Percentiles rank a stretch among this genome's conserved stretches.
Evolutionary conservation across 1,139 yeast genomes (phyloP).

Genomic region (Candida buenavistaensis): DNA sequence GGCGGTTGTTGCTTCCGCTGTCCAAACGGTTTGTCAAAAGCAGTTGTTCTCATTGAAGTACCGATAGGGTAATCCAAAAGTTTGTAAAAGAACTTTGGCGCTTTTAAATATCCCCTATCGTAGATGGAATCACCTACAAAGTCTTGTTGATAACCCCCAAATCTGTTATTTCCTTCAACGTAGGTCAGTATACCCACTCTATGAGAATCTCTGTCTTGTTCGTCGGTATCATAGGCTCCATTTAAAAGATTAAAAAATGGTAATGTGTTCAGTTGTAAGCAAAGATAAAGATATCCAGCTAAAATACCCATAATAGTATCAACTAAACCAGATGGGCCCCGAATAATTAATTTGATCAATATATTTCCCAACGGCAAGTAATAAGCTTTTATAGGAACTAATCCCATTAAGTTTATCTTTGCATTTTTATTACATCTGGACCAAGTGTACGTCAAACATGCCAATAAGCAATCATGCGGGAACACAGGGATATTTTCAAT

Average conservation of each 20-base stretch:
- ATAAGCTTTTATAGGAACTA: slow-evolving; percentile 59
- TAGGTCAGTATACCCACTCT: slow-evolving; percentile 31
- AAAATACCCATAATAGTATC: slow-evolving; percentile 49
- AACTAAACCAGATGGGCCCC: slow-evolving; percentile 39
- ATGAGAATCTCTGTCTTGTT: slow-evolving; percentile 21
- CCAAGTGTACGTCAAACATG: slow-evolving; percentile 62
- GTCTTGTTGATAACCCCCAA: slow-evolving; percentile 16
- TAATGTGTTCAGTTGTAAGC: slow-evolving; percentile 55
- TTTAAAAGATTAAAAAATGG: slow-evolving; percentile 44
- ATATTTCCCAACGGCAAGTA: slow-evolving; percentile 57
- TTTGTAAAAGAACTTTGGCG: slow-evolving; percentile 39
- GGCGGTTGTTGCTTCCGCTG: neutral
- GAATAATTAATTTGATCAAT: slow-evolving; percentile 46
- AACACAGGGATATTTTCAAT: slow-evolving; percentile 19
- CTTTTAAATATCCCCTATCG: slow-evolving; percentile 46
- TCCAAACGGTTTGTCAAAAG: slow-evolving; percentile 18
- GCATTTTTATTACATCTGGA: slow-evolving; percentile 53
- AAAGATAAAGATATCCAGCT: slow-evolving; percentile 59
- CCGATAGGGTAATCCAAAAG: slow-evolving; percentile 32
- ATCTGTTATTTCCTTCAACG: slow-evolving; percentile 5
- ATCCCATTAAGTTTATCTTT: slow-evolving; percentile 49
- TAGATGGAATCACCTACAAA: slow-evolving; percentile 36
- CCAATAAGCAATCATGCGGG: slow-evolving; percentile 42
- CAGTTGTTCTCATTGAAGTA: slow-evolving; percentile 30
- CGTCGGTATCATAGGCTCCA: slow-evolving; percentile 22